phyloP scores from a whole-genome alignment of 805 yeast species.

The Barnettozyma sucrosica region DNA sequence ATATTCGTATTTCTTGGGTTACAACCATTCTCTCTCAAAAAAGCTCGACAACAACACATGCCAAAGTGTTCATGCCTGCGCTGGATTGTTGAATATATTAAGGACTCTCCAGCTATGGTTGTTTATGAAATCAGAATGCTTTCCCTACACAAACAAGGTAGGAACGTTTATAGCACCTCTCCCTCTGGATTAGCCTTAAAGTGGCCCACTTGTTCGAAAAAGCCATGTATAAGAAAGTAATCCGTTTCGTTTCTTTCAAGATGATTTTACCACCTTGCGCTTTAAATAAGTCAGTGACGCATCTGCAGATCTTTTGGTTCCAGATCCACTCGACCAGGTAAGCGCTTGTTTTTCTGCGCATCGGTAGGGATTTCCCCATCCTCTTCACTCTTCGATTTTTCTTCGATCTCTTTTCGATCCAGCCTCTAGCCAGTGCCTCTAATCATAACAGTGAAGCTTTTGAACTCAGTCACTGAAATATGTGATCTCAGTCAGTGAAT shows the following conservation, averaged over 20 bases:
- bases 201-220: background rate
- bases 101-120: background rate
- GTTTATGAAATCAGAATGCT: background rate
- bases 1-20: no score
- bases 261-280: background rate
- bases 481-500: background rate
- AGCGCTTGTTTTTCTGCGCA: no score
- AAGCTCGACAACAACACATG: no score
- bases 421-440: no score
- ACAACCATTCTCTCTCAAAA: no score
- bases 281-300: background rate
- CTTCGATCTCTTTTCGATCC: no score
- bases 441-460: background rate
- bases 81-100: background rate
- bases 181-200: background rate
- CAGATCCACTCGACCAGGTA: no score
- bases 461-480: background rate
- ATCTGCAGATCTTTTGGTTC: background rate
- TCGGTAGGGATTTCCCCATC: no score
- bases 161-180: background rate
- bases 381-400: background rate
- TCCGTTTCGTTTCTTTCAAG: background rate
- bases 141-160: background rate
- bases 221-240: background rate
- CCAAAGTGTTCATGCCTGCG: no score